phyloP scores from a whole-genome alignment of 2,329 filamentous ascomycete genomes.

The Grosmannia penicillata region DNA sequence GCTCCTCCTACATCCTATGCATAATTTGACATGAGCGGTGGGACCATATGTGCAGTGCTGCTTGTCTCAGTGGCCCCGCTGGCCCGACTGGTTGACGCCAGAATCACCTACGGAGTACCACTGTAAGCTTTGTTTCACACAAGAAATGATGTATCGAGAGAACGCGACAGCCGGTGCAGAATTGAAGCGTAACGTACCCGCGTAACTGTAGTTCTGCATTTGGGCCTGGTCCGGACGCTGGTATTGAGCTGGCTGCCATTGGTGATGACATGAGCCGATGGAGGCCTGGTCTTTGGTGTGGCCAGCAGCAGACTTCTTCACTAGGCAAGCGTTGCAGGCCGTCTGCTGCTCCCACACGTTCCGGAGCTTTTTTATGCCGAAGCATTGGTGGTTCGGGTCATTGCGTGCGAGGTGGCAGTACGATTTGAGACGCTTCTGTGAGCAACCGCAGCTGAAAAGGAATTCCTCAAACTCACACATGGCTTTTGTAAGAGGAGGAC shows the following conservation, averaged over 20 bases:
- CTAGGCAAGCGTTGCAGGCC: conserved; percentile 26
- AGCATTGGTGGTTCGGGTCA: conserved; percentile 54
- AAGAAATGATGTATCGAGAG: too few relatives aligned
- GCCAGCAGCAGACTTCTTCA: background rate
- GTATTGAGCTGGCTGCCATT: background rate
- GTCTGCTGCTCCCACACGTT: conserved; percentile 42
- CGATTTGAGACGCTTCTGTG: conserved; percentile 41
- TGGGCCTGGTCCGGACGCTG: background rate
- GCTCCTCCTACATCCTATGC: too few relatives aligned
- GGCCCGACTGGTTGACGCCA: too few relatives aligned
- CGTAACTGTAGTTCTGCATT: background rate
- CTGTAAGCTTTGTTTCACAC: too few relatives aligned
- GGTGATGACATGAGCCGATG: background rate
- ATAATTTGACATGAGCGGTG: too few relatives aligned
- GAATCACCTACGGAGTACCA: too few relatives aligned
- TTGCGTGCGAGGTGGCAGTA: conserved; percentile 66
- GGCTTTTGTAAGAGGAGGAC: background rate
- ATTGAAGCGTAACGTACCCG: too few relatives aligned
- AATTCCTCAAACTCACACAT: conserved; percentile 65
- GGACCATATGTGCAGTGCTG: too few relatives aligned
- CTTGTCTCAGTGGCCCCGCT: too few relatives aligned
- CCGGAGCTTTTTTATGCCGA: conserved; percentile 49
- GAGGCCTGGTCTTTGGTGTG: background rate
- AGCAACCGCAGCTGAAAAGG: conserved; percentile 50
- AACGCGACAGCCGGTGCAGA: too few relatives aligned